Evolutionary conservation across 768 basidiomycete species (phyloP).

Genomic region (Lyophyllum atratum): DNA sequence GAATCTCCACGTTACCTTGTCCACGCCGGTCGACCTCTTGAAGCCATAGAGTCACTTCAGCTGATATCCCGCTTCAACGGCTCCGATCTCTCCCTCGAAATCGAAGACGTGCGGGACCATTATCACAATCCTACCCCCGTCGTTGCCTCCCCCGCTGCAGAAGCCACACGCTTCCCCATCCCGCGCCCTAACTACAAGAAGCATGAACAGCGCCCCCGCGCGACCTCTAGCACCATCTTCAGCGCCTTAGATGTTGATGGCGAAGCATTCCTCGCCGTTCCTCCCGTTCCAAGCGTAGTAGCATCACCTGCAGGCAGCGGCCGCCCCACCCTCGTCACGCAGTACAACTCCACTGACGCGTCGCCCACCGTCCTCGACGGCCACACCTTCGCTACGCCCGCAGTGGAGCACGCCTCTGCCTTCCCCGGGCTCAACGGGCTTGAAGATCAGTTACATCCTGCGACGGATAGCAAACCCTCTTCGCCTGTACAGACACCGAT

Average conservation of each 20-base stretch:
- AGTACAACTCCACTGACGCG: slow-evolving; percentile 38
- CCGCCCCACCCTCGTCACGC: slow-evolving; percentile 24
- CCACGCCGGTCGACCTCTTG: slow-evolving; percentile 79
- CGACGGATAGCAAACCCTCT: slow-evolving; percentile 6
- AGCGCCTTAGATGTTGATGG: slow-evolving; percentile 33
- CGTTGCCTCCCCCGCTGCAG: slow-evolving; percentile 6
- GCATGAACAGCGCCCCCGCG: slow-evolving; percentile 15
- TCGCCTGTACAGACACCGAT: slow-evolving; percentile 5
- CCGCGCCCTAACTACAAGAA: slow-evolving; percentile 3
- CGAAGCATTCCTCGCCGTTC: slow-evolving; percentile 7
- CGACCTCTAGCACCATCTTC: slow-evolving; percentile 35
- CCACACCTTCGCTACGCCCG: slow-evolving; percentile 29
- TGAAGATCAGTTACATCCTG: background rate
- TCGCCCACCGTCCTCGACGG: slow-evolving; percentile 28
- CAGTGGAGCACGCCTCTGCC: slow-evolving; percentile 15
- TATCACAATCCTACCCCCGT: slow-evolving; percentile 19
- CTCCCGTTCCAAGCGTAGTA: background rate
- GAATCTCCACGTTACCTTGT: slow-evolving; percentile 95
- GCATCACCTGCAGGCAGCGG: background rate
- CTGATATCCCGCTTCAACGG: slow-evolving; percentile 89
- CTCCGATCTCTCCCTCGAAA: slow-evolving; percentile 60
- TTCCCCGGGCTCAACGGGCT: slow-evolving; percentile 15
- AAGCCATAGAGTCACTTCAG: slow-evolving; percentile 82
- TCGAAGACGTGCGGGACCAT: slow-evolving; percentile 69
- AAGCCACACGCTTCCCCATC: slow-evolving; percentile 1